Evolutionary conservation across 768 basidiomycete species (phyloP), one percentile per base, ranked within the genome.

Genomic region (Phlegmacium glaucopus): DNA sequence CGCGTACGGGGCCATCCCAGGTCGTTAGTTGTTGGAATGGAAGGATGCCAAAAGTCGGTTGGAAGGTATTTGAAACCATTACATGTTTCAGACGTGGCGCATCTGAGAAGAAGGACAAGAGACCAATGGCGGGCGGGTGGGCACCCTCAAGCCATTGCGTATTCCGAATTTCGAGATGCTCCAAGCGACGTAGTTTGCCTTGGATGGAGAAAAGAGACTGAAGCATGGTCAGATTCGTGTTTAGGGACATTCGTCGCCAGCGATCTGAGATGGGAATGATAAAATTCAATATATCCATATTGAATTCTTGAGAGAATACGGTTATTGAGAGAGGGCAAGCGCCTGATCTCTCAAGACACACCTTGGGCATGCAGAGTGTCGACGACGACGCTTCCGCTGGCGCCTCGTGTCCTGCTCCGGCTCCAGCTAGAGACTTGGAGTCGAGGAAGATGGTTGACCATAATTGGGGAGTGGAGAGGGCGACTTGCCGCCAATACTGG

Each of bases 371-470:
- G 42, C 35, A 49, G 4, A 22, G 22, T 22, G 6, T 12, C 4
- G n/a, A 36, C 16, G n/a, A 36, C 16, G 10, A 12, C 9, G 16
- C 11, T 38, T 5, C 12, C 39, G 22, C 37, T 3, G 17, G n/a
- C 22, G 22, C 22, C 22, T 22, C 22, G 22, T 22, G 22, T 22
- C 22, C 22, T 22, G 22, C 22, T 22, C 22, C 5, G 22, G 22
- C 22, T 22, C 22, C 22, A 22, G 22, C 22, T 5, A 44, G 39
- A 9, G 39, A 43, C 18, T 16, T 1, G 9, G 37, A 26, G 28
- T 44, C 50, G 18, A 48, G 37, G 26, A 35, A 29, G 16, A 52
- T 39, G 3, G 13, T 39, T 8, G 49, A 45, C 49, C 49, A 50
- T 9, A 50, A 32, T 11, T 50, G 49, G 8, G 49, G 49, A 3